Conservation (phyloP, 257 asterid species). For the Thymus mandschuricus region DNA sequence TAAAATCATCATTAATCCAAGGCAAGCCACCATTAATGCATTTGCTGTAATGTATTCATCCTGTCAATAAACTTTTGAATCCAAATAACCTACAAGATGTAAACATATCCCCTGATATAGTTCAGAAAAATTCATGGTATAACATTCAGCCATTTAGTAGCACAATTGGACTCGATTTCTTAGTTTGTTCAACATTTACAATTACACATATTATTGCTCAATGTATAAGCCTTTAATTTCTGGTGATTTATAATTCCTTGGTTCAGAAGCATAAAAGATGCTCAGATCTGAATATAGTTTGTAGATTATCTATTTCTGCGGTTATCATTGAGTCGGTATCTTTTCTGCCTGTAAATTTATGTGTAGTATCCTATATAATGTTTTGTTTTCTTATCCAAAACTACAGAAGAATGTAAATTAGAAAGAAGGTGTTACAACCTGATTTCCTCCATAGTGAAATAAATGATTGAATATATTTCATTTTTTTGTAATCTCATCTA, state of each 20-base stretch:
- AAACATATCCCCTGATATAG: slow-evolving; percentile 3
- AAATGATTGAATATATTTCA: neutral
- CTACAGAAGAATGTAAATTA: neutral
- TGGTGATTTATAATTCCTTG: neutral
- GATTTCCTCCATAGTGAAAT: neutral
- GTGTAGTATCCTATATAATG: neutral
- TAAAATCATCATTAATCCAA: neutral
- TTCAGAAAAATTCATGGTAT: neutral
- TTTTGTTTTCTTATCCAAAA: neutral
- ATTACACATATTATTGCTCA: neutral
- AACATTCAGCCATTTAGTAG: neutral
- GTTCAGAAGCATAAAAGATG: neutral
- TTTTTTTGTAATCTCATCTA: neutral
- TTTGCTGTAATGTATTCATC: neutral
- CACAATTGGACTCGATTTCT: neutral
- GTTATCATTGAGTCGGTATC: neutral
- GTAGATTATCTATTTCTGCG: neutral
- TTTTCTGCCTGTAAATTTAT: neutral
- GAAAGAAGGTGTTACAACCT: neutral
- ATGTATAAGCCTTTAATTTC: neutral
- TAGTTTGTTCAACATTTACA: neutral
- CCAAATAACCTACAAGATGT: neutral
- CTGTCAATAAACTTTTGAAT: neutral
- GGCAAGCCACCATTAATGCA: neutral
- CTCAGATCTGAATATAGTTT: neutral